These are phyloP conservation scores for Teunomyces funiuensis DNA, from an alignment of 805 yeast genomes.

Conservation along the genomic window DNA sequence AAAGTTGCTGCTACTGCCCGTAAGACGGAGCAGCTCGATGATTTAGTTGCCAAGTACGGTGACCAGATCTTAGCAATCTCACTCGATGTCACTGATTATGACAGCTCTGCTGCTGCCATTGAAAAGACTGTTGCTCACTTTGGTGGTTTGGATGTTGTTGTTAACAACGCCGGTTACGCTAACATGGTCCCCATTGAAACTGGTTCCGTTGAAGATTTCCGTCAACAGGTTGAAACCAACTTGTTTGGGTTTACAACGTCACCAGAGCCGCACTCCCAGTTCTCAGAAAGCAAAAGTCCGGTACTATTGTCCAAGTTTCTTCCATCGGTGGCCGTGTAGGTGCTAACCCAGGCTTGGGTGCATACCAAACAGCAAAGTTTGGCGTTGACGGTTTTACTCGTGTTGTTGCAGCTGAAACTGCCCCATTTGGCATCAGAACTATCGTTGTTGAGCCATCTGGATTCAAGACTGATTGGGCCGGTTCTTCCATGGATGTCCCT, in stretches of 20 bases:
- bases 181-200: not conserved
- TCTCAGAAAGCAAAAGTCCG: not conserved
- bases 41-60: not conserved
- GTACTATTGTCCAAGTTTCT: not conserved
- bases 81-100: not conserved
- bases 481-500: not conserved
- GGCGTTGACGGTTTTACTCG: not conserved
- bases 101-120: not conserved
- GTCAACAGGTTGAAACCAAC: not conserved
- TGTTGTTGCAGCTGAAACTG: not conserved
- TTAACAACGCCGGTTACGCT: conserved; percentile 1
- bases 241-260: not conserved
- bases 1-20: conserved; percentile 1
- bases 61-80: not conserved
- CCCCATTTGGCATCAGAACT: not conserved
- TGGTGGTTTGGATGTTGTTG: not conserved
- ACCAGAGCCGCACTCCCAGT: not conserved
- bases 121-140: not conserved
- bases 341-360: not conserved
- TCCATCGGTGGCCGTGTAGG: not conserved
- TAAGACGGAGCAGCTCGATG: not conserved
- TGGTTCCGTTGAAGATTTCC: not conserved
- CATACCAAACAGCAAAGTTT: not conserved
- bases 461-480: not conserved
- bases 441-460: not conserved